Evolutionary conservation across 2,329 filamentous ascomycete species (phyloP).

Genomic region (Penicillium sp.): DNA sequence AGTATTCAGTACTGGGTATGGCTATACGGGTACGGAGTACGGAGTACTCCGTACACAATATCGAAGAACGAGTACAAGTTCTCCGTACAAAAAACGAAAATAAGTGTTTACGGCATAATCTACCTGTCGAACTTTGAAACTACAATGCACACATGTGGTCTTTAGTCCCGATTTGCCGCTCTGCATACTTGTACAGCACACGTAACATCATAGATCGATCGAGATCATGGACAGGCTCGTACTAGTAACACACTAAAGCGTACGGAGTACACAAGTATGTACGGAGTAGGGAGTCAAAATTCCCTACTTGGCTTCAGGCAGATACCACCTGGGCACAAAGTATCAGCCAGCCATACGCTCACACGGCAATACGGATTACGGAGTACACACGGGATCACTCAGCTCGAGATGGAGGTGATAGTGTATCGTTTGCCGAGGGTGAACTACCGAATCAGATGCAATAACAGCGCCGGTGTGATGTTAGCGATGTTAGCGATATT

Average conservation of each 20-base stretch:
- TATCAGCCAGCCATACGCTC: no score
- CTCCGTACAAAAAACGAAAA: no score
- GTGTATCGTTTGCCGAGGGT: not conserved
- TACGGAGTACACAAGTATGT: not conserved
- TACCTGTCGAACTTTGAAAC: not conserved
- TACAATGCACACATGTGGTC: not conserved
- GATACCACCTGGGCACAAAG: not conserved
- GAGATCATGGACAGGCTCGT: not conserved
- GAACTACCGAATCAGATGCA: slow-evolving; percentile 3
- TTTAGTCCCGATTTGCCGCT: not conserved
- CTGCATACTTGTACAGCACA: not conserved
- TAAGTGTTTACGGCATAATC: not conserved
- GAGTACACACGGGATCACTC: not conserved
- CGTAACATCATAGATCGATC: not conserved
- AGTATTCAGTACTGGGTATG: not conserved
- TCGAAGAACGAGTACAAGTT: no score
- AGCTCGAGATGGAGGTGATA: not conserved
- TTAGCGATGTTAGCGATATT: not conserved
- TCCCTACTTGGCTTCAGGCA: not conserved
- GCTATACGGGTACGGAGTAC: not conserved
- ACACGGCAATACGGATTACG: no score
- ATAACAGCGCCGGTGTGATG: not conserved
- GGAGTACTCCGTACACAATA: no score
- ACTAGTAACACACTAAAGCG: not conserved
- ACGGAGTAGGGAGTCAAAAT: not conserved